Conservation (phyloP, 1,284 basidiomycete species). For the Ustilago trichophora region DNA sequence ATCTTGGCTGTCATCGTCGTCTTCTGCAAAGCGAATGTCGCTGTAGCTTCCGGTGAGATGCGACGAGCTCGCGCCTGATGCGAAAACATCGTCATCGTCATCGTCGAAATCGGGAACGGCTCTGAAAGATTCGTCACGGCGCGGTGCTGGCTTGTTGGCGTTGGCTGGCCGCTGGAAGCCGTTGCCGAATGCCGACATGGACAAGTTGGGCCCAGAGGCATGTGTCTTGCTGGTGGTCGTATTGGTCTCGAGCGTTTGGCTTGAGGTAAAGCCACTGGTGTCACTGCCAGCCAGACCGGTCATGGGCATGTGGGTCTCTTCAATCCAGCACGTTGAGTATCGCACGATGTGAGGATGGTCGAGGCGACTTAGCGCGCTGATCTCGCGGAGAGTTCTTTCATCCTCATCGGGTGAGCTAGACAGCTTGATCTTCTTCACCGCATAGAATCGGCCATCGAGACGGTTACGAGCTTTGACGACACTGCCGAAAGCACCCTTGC, state of each 20-base stretch:
- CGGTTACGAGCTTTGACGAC: conserved; percentile 93
- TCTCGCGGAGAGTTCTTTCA: conserved; percentile 87
- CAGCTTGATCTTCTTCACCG: conserved; percentile 88
- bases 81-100: conserved; percentile 61
- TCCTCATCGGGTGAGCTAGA: conserved; percentile 78
- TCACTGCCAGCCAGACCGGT: conserved; percentile 31
- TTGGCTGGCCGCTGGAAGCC: conserved; percentile 25
- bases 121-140: conserved; percentile 36
- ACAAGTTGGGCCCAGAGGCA: conserved; percentile 36
- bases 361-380: conserved; percentile 84
- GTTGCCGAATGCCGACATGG: conserved; percentile 40
- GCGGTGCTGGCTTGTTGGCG: neutral
- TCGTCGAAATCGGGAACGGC: conserved; percentile 50
- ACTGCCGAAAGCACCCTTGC: conserved; percentile 89
- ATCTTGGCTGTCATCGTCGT: conserved; percentile 62
- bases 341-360: conserved; percentile 90
- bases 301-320: conserved; percentile 53
- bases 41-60: conserved; percentile 67
- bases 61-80: conserved; percentile 67
- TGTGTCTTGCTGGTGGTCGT: conserved; percentile 46
- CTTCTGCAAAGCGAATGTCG: conserved; percentile 74
- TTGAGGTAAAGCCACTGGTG: conserved; percentile 35
- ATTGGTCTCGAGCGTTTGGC: conserved; percentile 38
- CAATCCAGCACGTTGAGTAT: conserved; percentile 70
- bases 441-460: conserved; percentile 69